A percentile compares a stretch with the other conserved stretches of the same genome.
phyloP scores from a whole-genome alignment of 176 grass and related monocot genomes.

The Chloris gayana region DNA sequence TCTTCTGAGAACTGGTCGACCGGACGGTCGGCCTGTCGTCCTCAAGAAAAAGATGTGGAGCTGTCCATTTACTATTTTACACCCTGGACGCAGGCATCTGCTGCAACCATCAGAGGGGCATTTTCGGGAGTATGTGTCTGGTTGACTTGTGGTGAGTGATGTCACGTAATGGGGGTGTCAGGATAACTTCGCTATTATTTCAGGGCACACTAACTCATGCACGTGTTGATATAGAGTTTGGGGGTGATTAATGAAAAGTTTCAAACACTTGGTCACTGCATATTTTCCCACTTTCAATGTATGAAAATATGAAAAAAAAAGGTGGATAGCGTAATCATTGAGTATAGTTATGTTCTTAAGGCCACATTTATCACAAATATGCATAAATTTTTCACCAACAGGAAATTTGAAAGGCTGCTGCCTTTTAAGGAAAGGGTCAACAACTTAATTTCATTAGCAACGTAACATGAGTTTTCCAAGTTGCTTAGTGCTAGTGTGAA shows the following conservation, averaged over 20 bases:
- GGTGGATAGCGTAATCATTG: not conserved
- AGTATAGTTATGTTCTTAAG: not conserved
- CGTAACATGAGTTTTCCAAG: not conserved
- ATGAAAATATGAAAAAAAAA: not conserved
- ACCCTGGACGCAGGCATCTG: not conserved
- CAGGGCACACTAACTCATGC: not conserved
- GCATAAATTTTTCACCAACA: not conserved
- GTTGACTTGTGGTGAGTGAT: not conserved
- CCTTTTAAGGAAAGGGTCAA: not conserved
- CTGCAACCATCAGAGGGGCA: not conserved
- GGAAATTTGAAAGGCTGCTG: not conserved
- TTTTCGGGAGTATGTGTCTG: not conserved
- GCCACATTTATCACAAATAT: not conserved
- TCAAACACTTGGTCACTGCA: not conserved
- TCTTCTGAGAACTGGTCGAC: constrained; percentile 25
- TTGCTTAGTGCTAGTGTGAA: not conserved
- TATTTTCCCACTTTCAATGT: not conserved
- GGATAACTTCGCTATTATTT: not conserved
- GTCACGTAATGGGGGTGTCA: not conserved
- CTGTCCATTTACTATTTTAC: constrained; percentile 28
- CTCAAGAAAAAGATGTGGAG: not conserved
- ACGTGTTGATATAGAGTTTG: not conserved
- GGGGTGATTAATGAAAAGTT: not conserved
- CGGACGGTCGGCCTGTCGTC: constrained; percentile 19
- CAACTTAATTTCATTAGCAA: not conserved